Evolutionary conservation across 441 rosid species (phyloP).

Genomic region (Gossypium lobatum): DNA sequence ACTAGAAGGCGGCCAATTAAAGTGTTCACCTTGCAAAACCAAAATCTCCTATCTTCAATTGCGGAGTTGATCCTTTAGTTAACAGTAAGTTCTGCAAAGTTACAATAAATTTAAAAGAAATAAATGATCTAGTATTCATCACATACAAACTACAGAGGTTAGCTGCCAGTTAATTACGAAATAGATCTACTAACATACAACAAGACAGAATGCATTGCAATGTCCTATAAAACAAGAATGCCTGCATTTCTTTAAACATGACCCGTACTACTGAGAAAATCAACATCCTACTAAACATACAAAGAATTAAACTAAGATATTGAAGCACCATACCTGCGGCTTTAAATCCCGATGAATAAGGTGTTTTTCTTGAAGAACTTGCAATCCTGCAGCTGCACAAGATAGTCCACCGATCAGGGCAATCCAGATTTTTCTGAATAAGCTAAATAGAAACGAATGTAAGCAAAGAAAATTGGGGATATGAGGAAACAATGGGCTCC

Average conservation of each 20-base stretch:
- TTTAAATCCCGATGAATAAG: constrained; percentile 80
- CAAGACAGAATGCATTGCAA: background rate
- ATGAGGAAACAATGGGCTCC: background rate
- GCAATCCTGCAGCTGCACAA: constrained; percentile 71
- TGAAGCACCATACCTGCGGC: constrained; percentile 54
- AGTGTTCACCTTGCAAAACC: constrained; percentile 79
- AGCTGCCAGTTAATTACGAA: constrained; percentile 2
- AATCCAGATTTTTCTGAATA: constrained; percentile 4
- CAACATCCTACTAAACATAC: background rate
- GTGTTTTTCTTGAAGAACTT: constrained; percentile 77
- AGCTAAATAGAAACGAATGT: background rate
- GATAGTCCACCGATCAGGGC: constrained; percentile 1
- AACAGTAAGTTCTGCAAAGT: constrained; percentile 65
- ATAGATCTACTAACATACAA: background rate
- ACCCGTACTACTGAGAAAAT: background rate
- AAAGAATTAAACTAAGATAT: constrained; percentile 10
- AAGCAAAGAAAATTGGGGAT: background rate
- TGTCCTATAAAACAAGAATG: background rate
- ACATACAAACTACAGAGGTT: constrained; percentile 6
- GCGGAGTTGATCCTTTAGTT: constrained; percentile 44
- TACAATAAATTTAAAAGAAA: constrained; percentile 5
- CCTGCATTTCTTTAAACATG: background rate
- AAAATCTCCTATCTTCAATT: constrained; percentile 82
- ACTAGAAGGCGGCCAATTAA: background rate
- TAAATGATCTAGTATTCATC: constrained; percentile 6